phyloP scores from a whole-genome alignment of 495 filamentous ascomycete genomes.

The Trichocladium antarcticum region DNA sequence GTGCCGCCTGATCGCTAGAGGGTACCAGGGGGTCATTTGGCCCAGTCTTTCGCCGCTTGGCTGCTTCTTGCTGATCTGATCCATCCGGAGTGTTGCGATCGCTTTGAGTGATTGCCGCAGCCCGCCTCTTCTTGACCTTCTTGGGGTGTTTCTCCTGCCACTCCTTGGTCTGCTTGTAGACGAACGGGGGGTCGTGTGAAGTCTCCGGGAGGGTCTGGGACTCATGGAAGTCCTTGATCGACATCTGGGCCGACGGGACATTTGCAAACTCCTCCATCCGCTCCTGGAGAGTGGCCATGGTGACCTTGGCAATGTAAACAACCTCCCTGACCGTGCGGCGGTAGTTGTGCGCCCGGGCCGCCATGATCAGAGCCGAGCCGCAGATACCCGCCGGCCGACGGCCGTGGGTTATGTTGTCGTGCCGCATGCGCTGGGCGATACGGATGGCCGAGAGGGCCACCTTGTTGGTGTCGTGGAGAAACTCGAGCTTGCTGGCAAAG shows the following conservation, averaged over 20 bases:
- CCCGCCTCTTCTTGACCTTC: constrained; percentile 35
- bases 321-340: constrained; percentile 82
- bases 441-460: constrained; percentile 78
- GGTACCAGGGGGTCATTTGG: constrained; percentile 14
- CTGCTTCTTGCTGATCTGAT: constrained; percentile 9
- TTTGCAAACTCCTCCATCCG: constrained; percentile 81
- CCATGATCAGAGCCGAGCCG: constrained; percentile 86
- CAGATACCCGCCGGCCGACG: constrained; percentile 89
- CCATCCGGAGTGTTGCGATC: constrained; percentile 20
- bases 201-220: constrained; percentile 39
- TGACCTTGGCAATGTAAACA: constrained; percentile 91
- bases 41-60: constrained; percentile 14
- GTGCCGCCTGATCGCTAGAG: background rate
- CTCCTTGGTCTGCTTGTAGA: constrained; percentile 51
- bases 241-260: constrained; percentile 66
- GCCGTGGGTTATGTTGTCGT: constrained; percentile 91
- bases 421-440: constrained; percentile 82
- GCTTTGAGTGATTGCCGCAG: constrained; percentile 18
- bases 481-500: constrained; percentile 82
- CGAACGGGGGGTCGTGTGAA: constrained; percentile 67
- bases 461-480: constrained; percentile 59
- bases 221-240: constrained; percentile 76
- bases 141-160: constrained; percentile 39
- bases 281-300: constrained; percentile 77
- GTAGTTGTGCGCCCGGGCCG: constrained; percentile 95